These are phyloP conservation scores for Yarrowia sp. DNA, from an alignment of 805 yeast species.

Conservation along the genomic window DNA sequence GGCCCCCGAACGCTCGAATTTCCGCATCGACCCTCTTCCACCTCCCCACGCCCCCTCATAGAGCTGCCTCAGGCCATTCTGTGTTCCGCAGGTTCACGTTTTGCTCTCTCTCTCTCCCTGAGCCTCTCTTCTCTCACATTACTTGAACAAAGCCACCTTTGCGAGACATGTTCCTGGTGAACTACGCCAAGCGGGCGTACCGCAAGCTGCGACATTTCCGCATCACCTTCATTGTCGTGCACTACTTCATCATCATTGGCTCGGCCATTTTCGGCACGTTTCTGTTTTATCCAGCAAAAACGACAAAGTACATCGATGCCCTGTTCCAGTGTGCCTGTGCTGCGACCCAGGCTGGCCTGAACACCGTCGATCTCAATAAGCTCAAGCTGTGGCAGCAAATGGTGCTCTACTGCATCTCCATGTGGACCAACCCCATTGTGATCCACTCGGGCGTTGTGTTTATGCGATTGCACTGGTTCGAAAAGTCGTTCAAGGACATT, in stretches of 20 bases:
- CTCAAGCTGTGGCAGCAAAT: slow-evolving; percentile 81
- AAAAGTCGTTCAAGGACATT: slow-evolving; percentile 82
- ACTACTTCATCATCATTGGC: slow-evolving; percentile 65
- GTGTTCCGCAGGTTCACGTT: slow-evolving; percentile 17
- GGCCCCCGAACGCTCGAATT: not conserved
- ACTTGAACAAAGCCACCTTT: no score
- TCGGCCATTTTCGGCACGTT: slow-evolving; percentile 73
- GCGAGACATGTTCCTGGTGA: slow-evolving; percentile 11
- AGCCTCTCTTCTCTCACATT: no score
- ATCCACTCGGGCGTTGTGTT: slow-evolving; percentile 82
- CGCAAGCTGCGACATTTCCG: slow-evolving; percentile 36
- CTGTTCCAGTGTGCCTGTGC: slow-evolving; percentile 79
- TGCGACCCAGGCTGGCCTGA: slow-evolving; percentile 90
- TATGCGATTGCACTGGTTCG: slow-evolving; percentile 86
- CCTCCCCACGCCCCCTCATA: not conserved
- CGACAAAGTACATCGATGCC: slow-evolving; percentile 74
- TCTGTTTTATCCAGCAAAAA: slow-evolving; percentile 75
- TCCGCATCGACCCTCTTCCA: not conserved
- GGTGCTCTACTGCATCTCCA: slow-evolving; percentile 64
- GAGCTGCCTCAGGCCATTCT: slow-evolving; percentile 2
- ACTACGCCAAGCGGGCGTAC: slow-evolving; percentile 28
- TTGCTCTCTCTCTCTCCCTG: slow-evolving; percentile 1
- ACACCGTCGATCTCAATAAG: slow-evolving; percentile 72
- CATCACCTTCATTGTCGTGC: slow-evolving; percentile 43
- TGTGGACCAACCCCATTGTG: slow-evolving; percentile 83